phyloP scores from a whole-genome alignment of 441 rosid genomes.

The Syzygium syzygioides region DNA sequence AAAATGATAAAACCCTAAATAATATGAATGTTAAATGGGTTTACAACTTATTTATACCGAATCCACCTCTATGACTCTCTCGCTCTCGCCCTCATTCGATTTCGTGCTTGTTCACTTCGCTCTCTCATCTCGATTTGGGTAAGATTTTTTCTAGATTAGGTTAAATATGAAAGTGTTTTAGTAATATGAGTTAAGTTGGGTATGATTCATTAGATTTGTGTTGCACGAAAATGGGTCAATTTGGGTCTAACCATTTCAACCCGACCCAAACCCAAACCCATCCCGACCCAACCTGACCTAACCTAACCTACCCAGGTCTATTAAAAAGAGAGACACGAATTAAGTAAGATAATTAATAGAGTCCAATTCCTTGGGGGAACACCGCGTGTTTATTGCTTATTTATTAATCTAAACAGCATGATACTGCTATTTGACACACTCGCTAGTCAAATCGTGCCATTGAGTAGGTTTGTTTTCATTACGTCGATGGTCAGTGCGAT shows the following conservation, averaged over 20 bases:
- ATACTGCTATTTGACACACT: neutral
- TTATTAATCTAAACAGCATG: neutral
- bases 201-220: neutral
- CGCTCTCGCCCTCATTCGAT: neutral
- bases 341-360: neutral
- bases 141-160: neutral
- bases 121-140: neutral
- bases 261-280: no score
- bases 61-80: neutral
- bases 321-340: neutral
- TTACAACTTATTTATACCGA: neutral
- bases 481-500: neutral
- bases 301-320: no score
- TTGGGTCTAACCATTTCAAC: neutral
- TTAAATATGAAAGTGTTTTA: neutral
- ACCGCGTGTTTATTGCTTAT: neutral
- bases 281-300: no score
- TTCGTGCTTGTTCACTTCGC: fast-evolving
- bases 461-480: neutral
- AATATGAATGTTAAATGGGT: neutral
- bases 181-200: neutral
- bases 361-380: neutral
- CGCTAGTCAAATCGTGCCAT: neutral
- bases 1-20: neutral
- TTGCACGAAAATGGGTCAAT: neutral